phyloP scores from a whole-genome alignment of 2,329 filamentous ascomycete species.

The Apiospora hydei region DNA sequence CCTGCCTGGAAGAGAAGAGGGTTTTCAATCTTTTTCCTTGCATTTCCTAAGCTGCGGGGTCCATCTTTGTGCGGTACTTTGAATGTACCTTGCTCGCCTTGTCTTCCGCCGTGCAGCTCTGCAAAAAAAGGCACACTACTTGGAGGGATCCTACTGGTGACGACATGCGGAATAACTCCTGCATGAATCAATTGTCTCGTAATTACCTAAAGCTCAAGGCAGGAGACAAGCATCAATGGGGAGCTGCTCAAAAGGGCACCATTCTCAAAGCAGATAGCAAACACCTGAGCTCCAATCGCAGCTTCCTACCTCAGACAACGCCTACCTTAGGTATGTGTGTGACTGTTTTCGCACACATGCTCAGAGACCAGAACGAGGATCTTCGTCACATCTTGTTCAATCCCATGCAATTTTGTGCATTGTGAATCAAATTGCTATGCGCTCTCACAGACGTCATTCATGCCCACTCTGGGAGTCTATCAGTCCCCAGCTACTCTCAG shows the following conservation, averaged over 20 bases:
- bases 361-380: too few relatives aligned
- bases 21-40: conserved; percentile 19
- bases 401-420: neutral
- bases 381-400: too few relatives aligned
- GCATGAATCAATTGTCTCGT: conserved; percentile 7
- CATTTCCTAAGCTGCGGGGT: conserved; percentile 24
- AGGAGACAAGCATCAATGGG: neutral
- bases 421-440: neutral
- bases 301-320: neutral
- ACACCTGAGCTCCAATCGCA: too few relatives aligned
- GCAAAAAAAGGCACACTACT: neutral
- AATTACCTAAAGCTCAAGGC: neutral
- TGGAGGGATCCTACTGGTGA: neutral
- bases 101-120: conserved; percentile 8
- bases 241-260: neutral
- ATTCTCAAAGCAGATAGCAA: too few relatives aligned
- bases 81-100: conserved; percentile 18
- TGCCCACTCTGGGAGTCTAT: neutral
- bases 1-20: conserved; percentile 29
- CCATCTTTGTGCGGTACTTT: conserved; percentile 22
- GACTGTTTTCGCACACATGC: neutral
- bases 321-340: neutral
- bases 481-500: neutral
- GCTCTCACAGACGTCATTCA: neutral
- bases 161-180: conserved; percentile 4